Evolutionary conservation across 345 rosid species (phyloP), one percentile per base, ranked within the genome.

Genomic region (Noccaea caerulescens): DNA sequence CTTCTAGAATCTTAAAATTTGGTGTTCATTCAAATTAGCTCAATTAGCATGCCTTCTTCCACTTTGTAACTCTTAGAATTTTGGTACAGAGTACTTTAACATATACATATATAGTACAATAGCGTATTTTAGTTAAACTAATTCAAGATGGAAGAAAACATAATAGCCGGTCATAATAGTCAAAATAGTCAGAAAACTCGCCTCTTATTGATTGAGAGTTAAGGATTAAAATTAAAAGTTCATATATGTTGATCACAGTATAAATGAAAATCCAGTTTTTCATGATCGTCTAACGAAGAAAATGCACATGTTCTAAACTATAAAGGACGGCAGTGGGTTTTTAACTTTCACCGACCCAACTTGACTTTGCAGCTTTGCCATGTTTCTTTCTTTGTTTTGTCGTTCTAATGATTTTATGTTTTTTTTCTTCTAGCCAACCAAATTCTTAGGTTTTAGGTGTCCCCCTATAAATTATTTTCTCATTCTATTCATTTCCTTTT

Each of bases 311-410:
- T 42, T 68, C 3, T 27, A 44, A 68, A 58, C 45, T 38, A 60
- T 46, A 45, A 50, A 75, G 72, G 63, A 38, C 63, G 78, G 73
- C 4, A 38, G 46, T 57, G 58, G 72, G 30, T n/a, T 66, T 20
- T 41, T 32, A 41, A n/a, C 72, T 58, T 68, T 60, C 78, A 68
- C 78, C 73, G 78, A 42, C 78, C 68, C 73, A 67, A 52, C 73
- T 75, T 75, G 78, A 75, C 73, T 75, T 75, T 68, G 57, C 57
- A 59, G 49, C 32, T 66, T 73, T 73, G 72, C 60, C 30, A 16
- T 66, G 71, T 45, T 39, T 25, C 25, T 45, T 39, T 25, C 25
- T 1, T 13, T 42, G 53, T 60, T 2, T 25, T 14, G 1, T 38
- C 7, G n/a, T 20, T 45, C 52, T 27, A 25, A 38, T 6, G 52